These are phyloP conservation scores for Barnettozyma botsteinii DNA, from an alignment of 805 yeast genomes.

Conservation along the genomic window DNA sequence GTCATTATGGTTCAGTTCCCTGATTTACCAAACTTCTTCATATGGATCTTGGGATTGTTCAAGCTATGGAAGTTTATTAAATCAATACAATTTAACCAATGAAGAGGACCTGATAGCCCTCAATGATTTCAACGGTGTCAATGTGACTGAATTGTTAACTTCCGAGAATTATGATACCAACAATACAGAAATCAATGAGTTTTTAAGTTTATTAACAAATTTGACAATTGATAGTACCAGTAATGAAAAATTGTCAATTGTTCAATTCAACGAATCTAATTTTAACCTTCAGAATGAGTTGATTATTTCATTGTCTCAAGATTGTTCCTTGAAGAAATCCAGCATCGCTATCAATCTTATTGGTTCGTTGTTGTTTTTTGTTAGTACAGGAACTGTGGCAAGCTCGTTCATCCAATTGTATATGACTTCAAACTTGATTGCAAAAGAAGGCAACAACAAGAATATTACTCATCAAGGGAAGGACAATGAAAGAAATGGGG, in stretches of 20 bases:
- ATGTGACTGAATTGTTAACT: slow-evolving; percentile 1
- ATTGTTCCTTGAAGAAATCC: slow-evolving; percentile 16
- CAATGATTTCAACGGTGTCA: slow-evolving; percentile 3
- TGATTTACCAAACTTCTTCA: slow-evolving; percentile 22
- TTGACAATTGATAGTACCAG: slow-evolving; percentile 2
- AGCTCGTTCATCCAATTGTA: slow-evolving; percentile 2
- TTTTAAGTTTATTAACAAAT: neutral
- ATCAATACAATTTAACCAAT: slow-evolving; percentile 25
- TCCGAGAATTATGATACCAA: neutral
- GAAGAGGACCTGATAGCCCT: slow-evolving; percentile 6
- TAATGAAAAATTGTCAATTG: slow-evolving; percentile 3
- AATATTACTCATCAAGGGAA: neutral
- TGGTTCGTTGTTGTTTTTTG: slow-evolving; percentile 12
- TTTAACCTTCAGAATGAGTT: slow-evolving; percentile 10
- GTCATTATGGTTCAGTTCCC: slow-evolving; percentile 20
- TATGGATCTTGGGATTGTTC: slow-evolving; percentile 26
- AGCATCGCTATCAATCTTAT: slow-evolving; percentile 12
- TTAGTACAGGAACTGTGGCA: slow-evolving; percentile 10
- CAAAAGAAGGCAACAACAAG: neutral
- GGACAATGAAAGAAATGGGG: too few relatives aligned
- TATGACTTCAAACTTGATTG: neutral
- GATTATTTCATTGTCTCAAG: slow-evolving; percentile 13
- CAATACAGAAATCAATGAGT: slow-evolving; percentile 1
- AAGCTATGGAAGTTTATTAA: slow-evolving; percentile 19
- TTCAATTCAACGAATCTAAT: slow-evolving; percentile 9